Evolutionary conservation across 1,284 basidiomycete species (phyloP).

Genomic region (Prillingera fragicola): DNA sequence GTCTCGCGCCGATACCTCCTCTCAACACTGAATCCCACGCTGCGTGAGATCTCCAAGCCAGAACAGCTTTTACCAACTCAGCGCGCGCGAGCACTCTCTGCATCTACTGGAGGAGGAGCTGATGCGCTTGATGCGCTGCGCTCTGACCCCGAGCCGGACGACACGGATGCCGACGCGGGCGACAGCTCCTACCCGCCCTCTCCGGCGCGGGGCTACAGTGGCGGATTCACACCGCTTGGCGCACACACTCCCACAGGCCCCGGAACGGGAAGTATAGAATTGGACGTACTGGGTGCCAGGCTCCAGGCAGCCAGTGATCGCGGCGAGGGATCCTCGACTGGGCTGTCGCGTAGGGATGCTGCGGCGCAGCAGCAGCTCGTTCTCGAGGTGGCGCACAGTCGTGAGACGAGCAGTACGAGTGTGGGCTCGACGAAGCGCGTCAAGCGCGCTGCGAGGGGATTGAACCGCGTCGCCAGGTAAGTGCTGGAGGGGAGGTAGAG

Average conservation of each 20-base stretch:
- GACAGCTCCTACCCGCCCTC: too few relatives aligned
- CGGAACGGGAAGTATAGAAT: too few relatives aligned
- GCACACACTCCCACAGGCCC: too few relatives aligned
- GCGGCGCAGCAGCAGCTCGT: slow-evolving; percentile 19
- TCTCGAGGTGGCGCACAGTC: slow-evolving; percentile 28
- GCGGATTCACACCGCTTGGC: too few relatives aligned
- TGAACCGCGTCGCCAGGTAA: slow-evolving; percentile 36
- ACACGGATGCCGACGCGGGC: too few relatives aligned
- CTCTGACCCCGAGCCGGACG: slow-evolving; percentile 5
- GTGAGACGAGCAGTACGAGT: background rate
- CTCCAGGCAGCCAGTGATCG: background rate
- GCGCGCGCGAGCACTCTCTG: too few relatives aligned
- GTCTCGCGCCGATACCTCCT: slow-evolving; percentile 42
- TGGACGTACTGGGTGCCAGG: too few relatives aligned
- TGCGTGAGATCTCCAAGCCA: slow-evolving; percentile 36
- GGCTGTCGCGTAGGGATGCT: too few relatives aligned
- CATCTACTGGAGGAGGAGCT: too few relatives aligned
- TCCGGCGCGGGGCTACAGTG: too few relatives aligned
- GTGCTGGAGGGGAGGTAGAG: slow-evolving; percentile 4
- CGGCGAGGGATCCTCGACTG: too few relatives aligned
- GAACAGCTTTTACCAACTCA: slow-evolving; percentile 21
- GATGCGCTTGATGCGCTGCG: too few relatives aligned
- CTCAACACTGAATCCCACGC: slow-evolving; percentile 38
- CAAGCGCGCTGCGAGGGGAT: slow-evolving; percentile 35
- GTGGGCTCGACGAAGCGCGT: slow-evolving; percentile 18